Percentiles rank a stretch among this genome's conserved stretches.
phyloP scores from a whole-genome alignment of 768 basidiomycete species.

The Tricholoma hemisulphureum region DNA sequence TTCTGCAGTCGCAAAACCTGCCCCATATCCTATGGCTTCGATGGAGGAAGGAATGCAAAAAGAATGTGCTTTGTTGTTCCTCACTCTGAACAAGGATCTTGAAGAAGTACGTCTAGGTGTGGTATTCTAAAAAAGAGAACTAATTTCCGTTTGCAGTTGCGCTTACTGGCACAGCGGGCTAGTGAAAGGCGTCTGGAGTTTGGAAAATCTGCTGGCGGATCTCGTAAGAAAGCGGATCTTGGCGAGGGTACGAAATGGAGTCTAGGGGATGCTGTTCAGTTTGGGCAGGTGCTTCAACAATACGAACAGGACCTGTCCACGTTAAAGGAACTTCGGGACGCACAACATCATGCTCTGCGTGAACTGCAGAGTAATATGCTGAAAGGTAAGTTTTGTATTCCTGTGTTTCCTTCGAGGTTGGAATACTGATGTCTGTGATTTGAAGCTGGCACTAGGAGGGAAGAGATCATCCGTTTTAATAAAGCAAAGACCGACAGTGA shows the following conservation, averaged over 20 bases:
- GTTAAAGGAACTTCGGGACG: slow-evolving; percentile 42
- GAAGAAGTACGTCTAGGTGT: slow-evolving; percentile 48
- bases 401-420: neutral
- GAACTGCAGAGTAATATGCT: slow-evolving; percentile 66
- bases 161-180: slow-evolving; percentile 36
- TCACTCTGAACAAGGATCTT: slow-evolving; percentile 50
- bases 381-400: slow-evolving; percentile 46
- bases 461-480: slow-evolving; percentile 79
- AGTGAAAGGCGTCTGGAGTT: slow-evolving; percentile 35
- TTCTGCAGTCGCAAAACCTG: neutral
- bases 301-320: slow-evolving; percentile 53
- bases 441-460: slow-evolving; percentile 74
- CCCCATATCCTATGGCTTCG: slow-evolving; percentile 21
- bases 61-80: slow-evolving; percentile 54
- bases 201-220: slow-evolving; percentile 37
- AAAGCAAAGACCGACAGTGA: slow-evolving; percentile 77
- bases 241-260: slow-evolving; percentile 50
- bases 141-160: slow-evolving; percentile 38
- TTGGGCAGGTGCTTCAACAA: slow-evolving; percentile 47
- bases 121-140: neutral
- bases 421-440: slow-evolving; percentile 1
- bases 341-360: slow-evolving; percentile 42
- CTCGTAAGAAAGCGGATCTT: slow-evolving; percentile 45
- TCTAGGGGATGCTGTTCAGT: slow-evolving; percentile 49
- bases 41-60: slow-evolving; percentile 66